Base-by-base conservation (phyloP, 768 basidiomycete species). In the Boletales sp. region DNA sequence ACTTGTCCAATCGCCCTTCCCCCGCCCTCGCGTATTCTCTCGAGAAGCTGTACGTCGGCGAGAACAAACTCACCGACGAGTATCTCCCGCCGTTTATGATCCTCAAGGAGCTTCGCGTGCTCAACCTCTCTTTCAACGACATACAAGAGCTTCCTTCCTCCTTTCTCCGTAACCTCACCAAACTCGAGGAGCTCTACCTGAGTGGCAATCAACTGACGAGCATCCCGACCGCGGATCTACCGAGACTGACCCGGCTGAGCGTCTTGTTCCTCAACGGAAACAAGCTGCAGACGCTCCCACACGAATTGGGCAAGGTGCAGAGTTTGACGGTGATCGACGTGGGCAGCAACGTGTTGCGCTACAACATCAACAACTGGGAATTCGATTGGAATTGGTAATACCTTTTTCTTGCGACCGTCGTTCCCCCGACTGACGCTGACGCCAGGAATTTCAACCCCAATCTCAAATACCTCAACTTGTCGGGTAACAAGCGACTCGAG, bases 341-440 rank as follows among this genome's bases (percentile, higher is more conserved):
- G 5, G 94, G 96, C 8, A 94, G 87, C 66, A 99, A 99, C 66
- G 69, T 83, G 46, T 74, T 99, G 69, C 91, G 89, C 78, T 98
- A 98, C 70, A 99, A 98, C 65, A 93, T 96, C 58, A 89, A 91
- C 58, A 99, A 99, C 62, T 94, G 87, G 87, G 91, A 95, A 66
- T 98, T 94, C 67, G 96, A 99, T 70, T 98, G 94, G 94, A 98
- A 99, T 66, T 97, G 96, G 95, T 95, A 56, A 43, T 28, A 82
- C 19, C 18, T 25, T 1, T n/a, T 21, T 7, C 17, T 35, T 32
- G 36, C 25, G 31, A 50, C 8, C 11, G 4, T 38, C 8, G 11
- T 39, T 46, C 13, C 32, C 15, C 2, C n/a, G 38, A 44, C 50
- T 52, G 37, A 57, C 7, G 2, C 17, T 11, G 4, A 7, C 52